These are phyloP conservation scores for Colletotrichum cordylinicola DNA, from an alignment of 2,329 filamentous ascomycete species.

Conservation along the genomic window DNA sequence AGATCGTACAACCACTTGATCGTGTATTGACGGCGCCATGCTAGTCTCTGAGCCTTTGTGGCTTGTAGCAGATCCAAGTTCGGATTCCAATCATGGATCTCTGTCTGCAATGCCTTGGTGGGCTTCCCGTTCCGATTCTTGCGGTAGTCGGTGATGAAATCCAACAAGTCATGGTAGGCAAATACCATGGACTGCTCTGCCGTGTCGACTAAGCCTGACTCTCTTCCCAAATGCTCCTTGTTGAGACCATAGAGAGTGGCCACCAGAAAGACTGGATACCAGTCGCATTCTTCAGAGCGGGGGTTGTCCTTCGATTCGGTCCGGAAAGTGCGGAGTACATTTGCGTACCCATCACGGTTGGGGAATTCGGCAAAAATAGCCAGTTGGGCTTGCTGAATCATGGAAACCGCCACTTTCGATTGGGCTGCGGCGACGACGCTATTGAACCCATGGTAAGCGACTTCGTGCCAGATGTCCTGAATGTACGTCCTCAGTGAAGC, in stretches of 20 bases:
- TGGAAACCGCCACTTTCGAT: neutral
- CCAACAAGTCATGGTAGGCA: neutral
- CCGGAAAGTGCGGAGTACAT: neutral
- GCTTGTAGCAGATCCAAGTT: neutral
- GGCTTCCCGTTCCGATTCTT: neutral
- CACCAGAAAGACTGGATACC: neutral
- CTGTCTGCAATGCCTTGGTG: neutral
- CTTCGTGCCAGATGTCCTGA: neutral
- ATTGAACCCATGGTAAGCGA: neutral
- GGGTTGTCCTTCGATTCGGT: neutral
- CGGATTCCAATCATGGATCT: too few relatives aligned
- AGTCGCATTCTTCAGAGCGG: neutral
- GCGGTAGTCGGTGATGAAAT: neutral
- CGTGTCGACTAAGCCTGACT: neutral
- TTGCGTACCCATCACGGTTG: neutral
- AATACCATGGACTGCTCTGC: neutral
- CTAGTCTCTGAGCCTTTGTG: neutral
- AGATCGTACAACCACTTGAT: neutral
- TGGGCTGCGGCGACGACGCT: neutral
- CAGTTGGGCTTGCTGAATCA: neutral
- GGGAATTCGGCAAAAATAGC: neutral
- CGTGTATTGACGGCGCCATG: neutral
- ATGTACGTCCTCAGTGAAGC: neutral
- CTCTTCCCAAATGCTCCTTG: neutral
- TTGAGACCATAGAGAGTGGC: neutral